phyloP scores from a whole-genome alignment of 2,329 filamentous ascomycete species.

The Penicillium sclerotiorum region DNA sequence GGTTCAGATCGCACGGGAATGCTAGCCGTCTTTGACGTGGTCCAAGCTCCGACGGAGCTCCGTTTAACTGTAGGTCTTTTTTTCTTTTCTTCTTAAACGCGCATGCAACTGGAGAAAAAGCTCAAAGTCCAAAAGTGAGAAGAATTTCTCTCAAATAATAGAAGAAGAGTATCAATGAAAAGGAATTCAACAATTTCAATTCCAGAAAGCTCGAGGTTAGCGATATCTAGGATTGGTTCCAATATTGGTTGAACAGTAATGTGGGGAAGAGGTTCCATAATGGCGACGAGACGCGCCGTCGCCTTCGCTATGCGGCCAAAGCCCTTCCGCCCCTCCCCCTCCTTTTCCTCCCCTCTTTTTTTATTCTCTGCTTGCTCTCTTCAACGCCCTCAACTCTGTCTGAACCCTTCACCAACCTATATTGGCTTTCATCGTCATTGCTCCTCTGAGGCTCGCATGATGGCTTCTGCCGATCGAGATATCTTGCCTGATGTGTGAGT shows the following conservation, averaged over 20 bases:
- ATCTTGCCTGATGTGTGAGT: conserved; percentile 49
- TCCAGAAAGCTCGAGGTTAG: no score
- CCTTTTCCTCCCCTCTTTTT: conserved; percentile 23
- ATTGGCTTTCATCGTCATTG: conserved; percentile 36
- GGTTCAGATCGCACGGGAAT: conserved; percentile 6
- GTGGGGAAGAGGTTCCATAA: conserved; percentile 41
- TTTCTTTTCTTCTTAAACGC: not conserved
- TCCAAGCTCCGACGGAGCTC: conserved; percentile 37
- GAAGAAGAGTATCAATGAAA: no score
- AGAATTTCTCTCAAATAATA: no score
- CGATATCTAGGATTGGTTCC: no score
- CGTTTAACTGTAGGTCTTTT: conserved; percentile 10
- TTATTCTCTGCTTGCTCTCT: conserved; percentile 23
- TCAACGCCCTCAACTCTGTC: conserved; percentile 15
- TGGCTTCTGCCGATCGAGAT: conserved; percentile 49
- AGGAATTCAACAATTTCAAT: not conserved
- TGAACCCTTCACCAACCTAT: conserved; percentile 16
- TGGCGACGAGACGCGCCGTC: conserved; percentile 31
- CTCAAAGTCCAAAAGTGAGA: no score
- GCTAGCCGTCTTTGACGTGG: conserved; percentile 18
- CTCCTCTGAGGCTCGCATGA: conserved; percentile 46
- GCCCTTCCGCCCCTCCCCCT: conserved; percentile 34
- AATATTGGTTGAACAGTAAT: no score
- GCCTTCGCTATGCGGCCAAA: conserved; percentile 25
- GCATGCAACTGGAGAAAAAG: not conserved